These are phyloP conservation scores for Geotrichum carabidarum DNA, from an alignment of 1,139 yeast species.

Conservation along the genomic window DNA sequence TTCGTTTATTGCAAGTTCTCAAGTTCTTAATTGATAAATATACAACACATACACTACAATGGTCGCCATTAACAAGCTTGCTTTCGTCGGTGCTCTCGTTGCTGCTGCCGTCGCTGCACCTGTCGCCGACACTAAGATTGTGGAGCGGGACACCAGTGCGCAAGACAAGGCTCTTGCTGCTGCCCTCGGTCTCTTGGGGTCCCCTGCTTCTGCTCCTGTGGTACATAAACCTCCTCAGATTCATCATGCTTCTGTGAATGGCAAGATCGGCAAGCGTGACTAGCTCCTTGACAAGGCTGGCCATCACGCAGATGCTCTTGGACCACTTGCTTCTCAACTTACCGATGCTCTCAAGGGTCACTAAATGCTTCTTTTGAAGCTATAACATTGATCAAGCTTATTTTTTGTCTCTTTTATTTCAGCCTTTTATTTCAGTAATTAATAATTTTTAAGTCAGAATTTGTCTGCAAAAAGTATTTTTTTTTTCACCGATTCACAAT, in stretches of 20 bases:
- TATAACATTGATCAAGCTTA: not conserved
- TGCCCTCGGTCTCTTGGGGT: not conserved
- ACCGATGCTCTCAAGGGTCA: not conserved
- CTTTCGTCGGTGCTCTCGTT: conserved; percentile 8
- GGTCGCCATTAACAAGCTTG: conserved; percentile 14
- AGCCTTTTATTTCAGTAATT: not conserved
- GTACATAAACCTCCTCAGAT: no score
- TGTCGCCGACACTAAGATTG: no score
- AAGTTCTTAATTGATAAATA: not conserved
- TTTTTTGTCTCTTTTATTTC: not conserved
- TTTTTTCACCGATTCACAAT: no score
- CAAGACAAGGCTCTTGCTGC: conserved; percentile 7
- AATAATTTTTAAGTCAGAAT: not conserved
- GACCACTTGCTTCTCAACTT: not conserved
- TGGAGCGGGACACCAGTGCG: not conserved
- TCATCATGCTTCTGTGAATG: no score
- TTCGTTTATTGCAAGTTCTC: not conserved
- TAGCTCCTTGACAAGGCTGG: not conserved
- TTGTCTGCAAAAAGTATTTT: not conserved
- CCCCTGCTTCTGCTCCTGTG: not conserved
- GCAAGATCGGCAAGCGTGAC: not conserved
- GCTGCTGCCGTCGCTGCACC: conserved; percentile 7
- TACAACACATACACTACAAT: not conserved
- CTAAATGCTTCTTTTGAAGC: not conserved
- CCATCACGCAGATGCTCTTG: not conserved